Evolutionary conservation across 371 early-diverging fungal species (phyloP), one percentile per base, ranked within the genome.

Genomic region (Nematocida displodere): DNA sequence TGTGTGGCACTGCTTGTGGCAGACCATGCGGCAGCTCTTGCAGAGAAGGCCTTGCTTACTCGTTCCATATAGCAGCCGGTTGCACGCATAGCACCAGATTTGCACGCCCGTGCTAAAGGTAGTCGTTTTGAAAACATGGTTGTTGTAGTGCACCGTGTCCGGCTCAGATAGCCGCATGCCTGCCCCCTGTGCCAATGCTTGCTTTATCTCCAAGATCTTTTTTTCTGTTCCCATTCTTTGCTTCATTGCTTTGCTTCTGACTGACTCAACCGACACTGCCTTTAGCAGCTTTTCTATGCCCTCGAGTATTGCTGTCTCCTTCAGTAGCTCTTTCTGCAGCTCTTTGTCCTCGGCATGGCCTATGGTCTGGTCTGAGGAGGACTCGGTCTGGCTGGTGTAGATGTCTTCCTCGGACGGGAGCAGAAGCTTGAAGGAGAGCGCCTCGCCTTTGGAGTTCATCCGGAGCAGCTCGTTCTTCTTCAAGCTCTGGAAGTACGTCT

Each of bases 1-100:
- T 11, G 82, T 66, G 76, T 82, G 81, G 55, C 84, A 84, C 2
- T 56, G 39, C 31, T 68, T 80, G 53, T 84, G 84, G 0, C 80
- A 80, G 46, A 76, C 62, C 50, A 81, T 61, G 20, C 64, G 44
- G 55, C 84, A 84, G 46, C 82, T 82, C 52, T 47, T 79, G 66
- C 84, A 84, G n/a, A 71, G 52, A 53, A 75, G 80, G 7, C 68
- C 68, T 22, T 67, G 68, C 37, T 42, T 55, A 3, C 1, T 36
- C 5, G 26, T 26, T 34, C 68, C 68, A 44, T 67, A 67, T 4
- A 67, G 54, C 0, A 39, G 58, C 47, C 68, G 42, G 40, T 67
- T 67, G 29, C 68, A 67, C 39, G 29, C 59, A 31, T 55, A 48
- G 68, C 68, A 67, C 68, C 68, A 67, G 22, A 31, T 42, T 55